Conservation (phyloP, 805 yeast species). For the Pichia nanzhaoensis region DNA sequence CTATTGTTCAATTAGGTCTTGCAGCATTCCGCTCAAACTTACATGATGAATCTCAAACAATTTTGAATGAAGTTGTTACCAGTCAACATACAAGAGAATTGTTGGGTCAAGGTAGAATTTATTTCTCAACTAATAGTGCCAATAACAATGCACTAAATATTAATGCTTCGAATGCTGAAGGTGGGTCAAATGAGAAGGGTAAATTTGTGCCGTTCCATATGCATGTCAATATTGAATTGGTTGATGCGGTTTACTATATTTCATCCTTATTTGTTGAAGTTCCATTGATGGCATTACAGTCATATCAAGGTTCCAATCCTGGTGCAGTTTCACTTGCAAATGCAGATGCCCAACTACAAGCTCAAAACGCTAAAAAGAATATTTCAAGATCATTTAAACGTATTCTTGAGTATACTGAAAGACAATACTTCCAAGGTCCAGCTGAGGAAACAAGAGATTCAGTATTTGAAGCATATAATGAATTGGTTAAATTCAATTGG, state of each 20-base stretch:
- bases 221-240: constrained; percentile 92
- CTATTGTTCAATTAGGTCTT: constrained; percentile 90
- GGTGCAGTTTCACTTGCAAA: constrained; percentile 12
- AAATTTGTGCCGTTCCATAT: constrained; percentile 94
- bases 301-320: constrained; percentile 40
- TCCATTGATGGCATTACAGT: constrained; percentile 63
- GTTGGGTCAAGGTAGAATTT: constrained; percentile 70
- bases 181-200: constrained; percentile 46
- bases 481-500: constrained; percentile 90
- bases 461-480: constrained; percentile 86
- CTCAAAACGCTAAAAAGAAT: constrained; percentile 13
- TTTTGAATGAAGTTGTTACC: constrained; percentile 80
- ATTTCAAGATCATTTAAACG: constrained; percentile 73
- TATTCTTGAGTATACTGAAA: constrained; percentile 84
- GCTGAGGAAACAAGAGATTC: constrained; percentile 95
- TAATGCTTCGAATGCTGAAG: not conserved
- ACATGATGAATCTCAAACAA: constrained; percentile 79
- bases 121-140: constrained; percentile 2
- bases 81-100: constrained; percentile 84
- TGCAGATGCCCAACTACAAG: constrained; percentile 12
- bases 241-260: constrained; percentile 91
- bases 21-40: constrained; percentile 91
- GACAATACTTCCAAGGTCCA: constrained; percentile 94
- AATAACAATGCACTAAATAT: not conserved
- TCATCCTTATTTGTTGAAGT: constrained; percentile 84